Evolutionary conservation across 169 alveolate species (phyloP), one percentile per base, ranked within the genome.

Genomic region (Cryptosporidium felis): DNA sequence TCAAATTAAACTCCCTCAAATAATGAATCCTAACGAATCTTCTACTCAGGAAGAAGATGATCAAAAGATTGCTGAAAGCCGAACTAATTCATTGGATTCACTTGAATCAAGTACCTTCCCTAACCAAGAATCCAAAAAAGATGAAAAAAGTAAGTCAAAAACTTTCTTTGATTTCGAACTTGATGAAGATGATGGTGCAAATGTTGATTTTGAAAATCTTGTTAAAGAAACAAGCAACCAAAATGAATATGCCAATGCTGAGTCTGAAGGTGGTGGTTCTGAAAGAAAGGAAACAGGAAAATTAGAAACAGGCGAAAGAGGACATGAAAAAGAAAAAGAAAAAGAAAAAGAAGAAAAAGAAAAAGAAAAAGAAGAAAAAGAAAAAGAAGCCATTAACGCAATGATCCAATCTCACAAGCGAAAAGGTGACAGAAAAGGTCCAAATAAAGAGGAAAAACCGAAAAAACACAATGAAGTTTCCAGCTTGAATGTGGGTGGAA

Each of bases 1-100:
- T 28, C 30, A 23, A n/a, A 2, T 66, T 14, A 28, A 66, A 47
- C 82, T 66, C 32, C 82, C 65, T 28, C 82, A 66, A 66, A 47
- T 66, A 38, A 49, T 49, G 63, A 66, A 49, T 10, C 36, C 62
- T 30, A 34, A 10, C 14, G 80, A 61, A 18, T 51, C 21, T 16
- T 10, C 62, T 51, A 63, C 8, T 16, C 4, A 47, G 26, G 74
- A 28, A 18, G 82, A 47, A 0, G 67, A 74, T 51, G 45, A 40
- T 36, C 45, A 36, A 18, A 32, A 32, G 16, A 6, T 10, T 5
- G 49, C 23, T 30, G 74, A 74, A 21, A 42, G 5, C 1, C 5
- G n/a, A 16, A 28, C 2, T 28, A 6, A 0, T 26, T 0, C n/a
- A 1, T 30, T 30, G 23, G 0, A 56, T 1, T n/a, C 36, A 12